Evolutionary conservation across 2,329 filamentous ascomycete species (phyloP).

Genomic region (Claviceps digitariae): DNA sequence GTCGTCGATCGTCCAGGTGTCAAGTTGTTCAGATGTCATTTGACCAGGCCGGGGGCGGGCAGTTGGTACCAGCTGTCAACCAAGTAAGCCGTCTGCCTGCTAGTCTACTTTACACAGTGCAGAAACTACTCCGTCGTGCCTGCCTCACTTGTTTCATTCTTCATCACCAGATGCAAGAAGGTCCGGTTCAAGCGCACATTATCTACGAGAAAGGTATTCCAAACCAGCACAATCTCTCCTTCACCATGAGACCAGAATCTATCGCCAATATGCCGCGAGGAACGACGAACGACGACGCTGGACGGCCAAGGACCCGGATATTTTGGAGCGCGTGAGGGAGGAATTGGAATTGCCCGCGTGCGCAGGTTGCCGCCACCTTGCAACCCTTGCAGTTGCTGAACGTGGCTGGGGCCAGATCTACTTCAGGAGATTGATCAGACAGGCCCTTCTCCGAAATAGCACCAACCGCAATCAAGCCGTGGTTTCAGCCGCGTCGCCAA

Average conservation of each 20-base stretch:
- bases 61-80: background rate
- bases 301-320: too few relatives aligned
- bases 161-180: background rate
- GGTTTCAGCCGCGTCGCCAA: background rate
- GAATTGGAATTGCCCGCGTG: too few relatives aligned
- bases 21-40: background rate
- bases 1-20: background rate
- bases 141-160: background rate
- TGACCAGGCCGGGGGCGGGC: background rate
- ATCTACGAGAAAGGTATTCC: background rate
- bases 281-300: background rate
- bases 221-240: background rate
- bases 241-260: background rate
- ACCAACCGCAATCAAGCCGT: background rate
- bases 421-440: background rate
- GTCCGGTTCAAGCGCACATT: background rate
- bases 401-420: background rate
- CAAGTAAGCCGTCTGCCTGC: background rate
- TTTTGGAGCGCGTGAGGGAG: too few relatives aligned
- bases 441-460: background rate
- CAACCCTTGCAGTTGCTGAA: background rate
- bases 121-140: background rate
- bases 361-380: background rate
- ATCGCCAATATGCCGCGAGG: background rate
- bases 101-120: background rate